These are phyloP conservation scores for Trichoderma sp. DNA, from an alignment of 2,329 filamentous ascomycete genomes.

Conservation along the genomic window DNA sequence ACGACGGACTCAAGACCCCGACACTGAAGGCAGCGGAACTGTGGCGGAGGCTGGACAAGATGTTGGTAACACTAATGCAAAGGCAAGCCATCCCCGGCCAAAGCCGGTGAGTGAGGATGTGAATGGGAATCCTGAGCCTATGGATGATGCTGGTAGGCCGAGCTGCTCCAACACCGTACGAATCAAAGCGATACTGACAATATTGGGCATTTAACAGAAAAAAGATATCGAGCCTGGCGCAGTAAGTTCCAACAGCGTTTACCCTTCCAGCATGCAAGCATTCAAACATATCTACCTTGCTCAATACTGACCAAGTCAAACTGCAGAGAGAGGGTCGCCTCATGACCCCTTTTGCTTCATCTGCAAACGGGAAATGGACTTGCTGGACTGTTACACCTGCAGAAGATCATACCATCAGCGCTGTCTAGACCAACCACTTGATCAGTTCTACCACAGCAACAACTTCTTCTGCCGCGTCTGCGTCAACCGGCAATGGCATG, in stretches of 20 bases:
- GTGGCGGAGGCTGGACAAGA: neutral
- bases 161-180: neutral
- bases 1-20: slow-evolving; percentile 14
- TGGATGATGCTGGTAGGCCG: slow-evolving; percentile 12
- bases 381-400: slow-evolving; percentile 23
- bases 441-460: neutral
- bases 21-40: slow-evolving; percentile 9
- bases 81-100: neutral
- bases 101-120: neutral
- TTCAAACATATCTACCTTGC: neutral
- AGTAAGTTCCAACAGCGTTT: slow-evolving; percentile 8
- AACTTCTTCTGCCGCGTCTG: slow-evolving; percentile 23
- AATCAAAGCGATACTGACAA: neutral
- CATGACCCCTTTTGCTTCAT: slow-evolving; percentile 15
- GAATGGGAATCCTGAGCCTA: slow-evolving; percentile 5
- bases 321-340: slow-evolving; percentile 18
- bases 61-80: neutral
- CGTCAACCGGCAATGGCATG: slow-evolving; percentile 23
- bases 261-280: no score
- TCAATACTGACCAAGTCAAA: neutral
- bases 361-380: neutral
- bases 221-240: slow-evolving; percentile 24
- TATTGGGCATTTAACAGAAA: neutral
- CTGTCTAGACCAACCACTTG: slow-evolving; percentile 10
- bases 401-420: slow-evolving; percentile 18